Base-by-base conservation (phyloP, 2,329 filamentous ascomycete species). In the Pseudocercospora cruenta region DNA sequence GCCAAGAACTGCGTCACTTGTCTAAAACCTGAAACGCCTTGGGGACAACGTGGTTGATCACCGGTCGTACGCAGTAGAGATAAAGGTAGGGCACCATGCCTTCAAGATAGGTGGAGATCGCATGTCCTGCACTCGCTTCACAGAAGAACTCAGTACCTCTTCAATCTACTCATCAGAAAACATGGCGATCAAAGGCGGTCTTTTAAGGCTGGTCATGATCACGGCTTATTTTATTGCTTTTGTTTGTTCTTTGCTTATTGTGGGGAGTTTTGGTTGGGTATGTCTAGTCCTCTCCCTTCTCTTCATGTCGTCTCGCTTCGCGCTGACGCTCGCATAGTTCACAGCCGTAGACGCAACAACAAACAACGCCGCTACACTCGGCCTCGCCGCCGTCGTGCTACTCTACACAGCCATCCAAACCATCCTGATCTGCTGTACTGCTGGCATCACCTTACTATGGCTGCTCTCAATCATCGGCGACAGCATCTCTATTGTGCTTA, bases 361-460 rank as follows among this genome's bases (percentile, higher is more conserved):
- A n/a, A 8, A 24, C 22, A 63, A 63, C 54, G 19, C 49, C 54
- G 62, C 53, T 2, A 58, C 62, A 22, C 53, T 63, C 14, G 26
- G 26, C 22, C 51, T 63, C 33, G 53, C 53, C 36, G 53, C 53
- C 36, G n/a, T 43, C 7, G 45, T 45, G 26, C 33, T 63, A 21
- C n/a, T 58, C 51, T 63, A 59, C 53, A 36, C 62, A 19, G 26
- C 36, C 16, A 28, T 63, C 21, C 26, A 28, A 21, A 28, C 39
- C 8, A 22, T 63, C 36, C 36, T 63, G 9, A 58, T 47, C 62
- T 63, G 62, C 62, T 63, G 62, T n/a, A 63, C 62, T 2, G 62
- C 62, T 9, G 62, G 62, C 12, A 47, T 63, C 14, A 21, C 33
- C n/a, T 33, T 63, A 28, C 57, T 63, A 53, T 54, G 53, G 3